Percentiles rank a stretch among this genome's conserved stretches.
These are phyloP conservation scores for Aspergillus pseudotamarii DNA, from an alignment of 2,329 filamentous ascomycete genomes.

Conservation along the genomic window DNA sequence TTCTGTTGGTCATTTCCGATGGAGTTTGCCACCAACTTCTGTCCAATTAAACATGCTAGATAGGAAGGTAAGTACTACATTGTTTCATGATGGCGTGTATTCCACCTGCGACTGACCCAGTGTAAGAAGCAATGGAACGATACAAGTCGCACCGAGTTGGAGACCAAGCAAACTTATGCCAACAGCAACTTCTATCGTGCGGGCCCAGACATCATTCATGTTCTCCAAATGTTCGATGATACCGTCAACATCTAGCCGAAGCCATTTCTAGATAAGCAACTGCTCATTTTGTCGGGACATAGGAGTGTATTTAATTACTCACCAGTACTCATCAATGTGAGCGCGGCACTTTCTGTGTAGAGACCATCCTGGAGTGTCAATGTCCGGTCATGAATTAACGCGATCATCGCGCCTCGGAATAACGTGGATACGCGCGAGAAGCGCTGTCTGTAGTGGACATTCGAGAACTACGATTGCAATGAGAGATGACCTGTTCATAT, in stretches of 20 bases:
- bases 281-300: neutral
- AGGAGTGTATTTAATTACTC: neutral
- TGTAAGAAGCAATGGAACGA: neutral
- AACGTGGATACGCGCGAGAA: neutral
- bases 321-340: conserved; percentile 3
- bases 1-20: neutral
- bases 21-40: neutral
- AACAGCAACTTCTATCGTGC: neutral
- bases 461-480: neutral
- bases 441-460: neutral
- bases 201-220: neutral
- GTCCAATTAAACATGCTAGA: neutral
- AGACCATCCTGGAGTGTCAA: neutral
- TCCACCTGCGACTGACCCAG: neutral
- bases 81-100: neutral
- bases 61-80: neutral
- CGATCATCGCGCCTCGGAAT: neutral
- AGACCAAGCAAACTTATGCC: neutral
- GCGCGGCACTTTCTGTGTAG: neutral
- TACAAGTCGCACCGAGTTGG: neutral
- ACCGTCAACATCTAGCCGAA: neutral
- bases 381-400: neutral
- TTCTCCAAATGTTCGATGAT: neutral
- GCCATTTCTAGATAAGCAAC: neutral
- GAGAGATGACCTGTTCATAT: neutral